phyloP scores from a whole-genome alignment of 257 asterid genomes.

The Penstemon newberryi region DNA sequence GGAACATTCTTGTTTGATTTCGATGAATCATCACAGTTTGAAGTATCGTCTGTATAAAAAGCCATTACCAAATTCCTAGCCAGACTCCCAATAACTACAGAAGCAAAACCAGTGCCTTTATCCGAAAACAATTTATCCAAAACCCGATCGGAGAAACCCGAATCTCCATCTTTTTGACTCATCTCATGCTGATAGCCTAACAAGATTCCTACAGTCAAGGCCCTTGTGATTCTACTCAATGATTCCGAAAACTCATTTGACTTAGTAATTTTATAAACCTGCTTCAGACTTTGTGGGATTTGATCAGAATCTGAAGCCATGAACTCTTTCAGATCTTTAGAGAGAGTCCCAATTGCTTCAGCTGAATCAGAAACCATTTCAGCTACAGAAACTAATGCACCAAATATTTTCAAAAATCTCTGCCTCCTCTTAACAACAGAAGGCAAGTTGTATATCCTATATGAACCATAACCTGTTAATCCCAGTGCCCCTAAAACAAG shows the following conservation, averaged over 20 bases:
- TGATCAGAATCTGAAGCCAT: slow-evolving; percentile 59
- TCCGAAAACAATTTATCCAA: slow-evolving; percentile 54
- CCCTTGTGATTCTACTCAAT: slow-evolving; percentile 39
- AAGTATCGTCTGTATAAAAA: slow-evolving; percentile 26
- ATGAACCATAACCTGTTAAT: slow-evolving; percentile 53
- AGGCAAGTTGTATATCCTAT: slow-evolving; percentile 51
- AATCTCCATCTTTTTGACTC: slow-evolving; percentile 1
- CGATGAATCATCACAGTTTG: not conserved
- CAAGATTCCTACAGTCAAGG: slow-evolving; percentile 57
- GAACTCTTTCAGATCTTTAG: slow-evolving; percentile 59
- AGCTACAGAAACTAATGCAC: slow-evolving; percentile 45
- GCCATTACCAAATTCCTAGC: slow-evolving; percentile 57
- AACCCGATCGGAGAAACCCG: slow-evolving; percentile 34
- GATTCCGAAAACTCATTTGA: slow-evolving; percentile 58
- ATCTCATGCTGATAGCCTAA: slow-evolving; percentile 37
- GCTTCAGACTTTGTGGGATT: slow-evolving; percentile 69
- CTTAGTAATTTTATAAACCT: slow-evolving; percentile 54
- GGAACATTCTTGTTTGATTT: slow-evolving; percentile 18
- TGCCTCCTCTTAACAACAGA: slow-evolving; percentile 54
- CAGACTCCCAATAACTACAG: slow-evolving; percentile 68
- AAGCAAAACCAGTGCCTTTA: slow-evolving; percentile 69
- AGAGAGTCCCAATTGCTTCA: slow-evolving; percentile 55
- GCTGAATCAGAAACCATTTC: slow-evolving; percentile 68
- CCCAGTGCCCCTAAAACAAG: slow-evolving; percentile 54
- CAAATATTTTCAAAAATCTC: slow-evolving; percentile 39